Base-by-base conservation (phyloP, 23 red algal species). In the Gracilaria caudata region DNA sequence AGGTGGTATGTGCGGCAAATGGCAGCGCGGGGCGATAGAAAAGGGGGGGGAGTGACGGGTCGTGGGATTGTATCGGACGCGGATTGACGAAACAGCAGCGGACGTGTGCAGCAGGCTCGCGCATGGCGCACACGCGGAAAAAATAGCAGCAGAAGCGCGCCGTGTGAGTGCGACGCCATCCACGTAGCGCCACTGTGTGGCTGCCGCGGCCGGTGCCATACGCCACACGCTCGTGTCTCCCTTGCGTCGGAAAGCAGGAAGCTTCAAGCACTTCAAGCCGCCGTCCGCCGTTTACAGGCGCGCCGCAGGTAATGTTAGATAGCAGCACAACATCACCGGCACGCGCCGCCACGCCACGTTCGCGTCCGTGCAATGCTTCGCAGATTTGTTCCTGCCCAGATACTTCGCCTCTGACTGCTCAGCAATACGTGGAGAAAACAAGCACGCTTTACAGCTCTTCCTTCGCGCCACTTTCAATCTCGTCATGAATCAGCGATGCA, bases 401-500 rank as follows among this genome's bases (percentile, higher is more conserved):
- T 53, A 53, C 19, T 53, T 53, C 49, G 13, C 49, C 12, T 17
- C 49, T 9, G 11, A 1, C 49, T 53, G 13, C 49, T 1, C 5
- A 53, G 49, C 7, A 45, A 45, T 7, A 45, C 4, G 10, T 10
- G 41, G 10, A 45, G 10, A 45, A 4, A 45, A 45, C 4, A 45
- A 6, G 57, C 57, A 16, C 5, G 6, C 35, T 43, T 72, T 72
- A 72, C 66, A 72, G 66, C 23, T 72, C 66, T n/a, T 72, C 66
- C 66, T 43, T 72, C 35, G 6, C 66, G 21, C 1, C 35, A 5
- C 10, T 23, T 4, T 5, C 66, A 37, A 28, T n/a, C 38, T 75
- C 70, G 70, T 75, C 70, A 33, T 75, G 70, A 43, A 75, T 45
- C 39, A 75, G 40, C 70, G 70, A 75, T n/a, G 39, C 70, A 29